Base-by-base conservation (phyloP, 768 basidiomycete species). In the Multifurca ochricompacta region DNA sequence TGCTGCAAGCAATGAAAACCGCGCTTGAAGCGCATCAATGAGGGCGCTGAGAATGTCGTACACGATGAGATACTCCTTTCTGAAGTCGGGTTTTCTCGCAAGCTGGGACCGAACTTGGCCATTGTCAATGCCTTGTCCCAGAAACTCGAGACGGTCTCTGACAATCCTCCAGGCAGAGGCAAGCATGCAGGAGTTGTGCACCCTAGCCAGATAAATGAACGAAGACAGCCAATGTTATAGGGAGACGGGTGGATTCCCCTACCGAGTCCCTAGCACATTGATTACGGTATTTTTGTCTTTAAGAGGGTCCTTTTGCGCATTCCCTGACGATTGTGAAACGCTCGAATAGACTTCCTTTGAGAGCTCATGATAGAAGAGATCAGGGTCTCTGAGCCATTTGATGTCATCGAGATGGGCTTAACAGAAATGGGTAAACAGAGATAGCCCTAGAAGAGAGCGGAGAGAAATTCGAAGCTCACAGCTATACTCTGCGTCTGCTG, bases 141-240 rank as follows among this genome's bases (percentile, higher is more conserved):
- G 70, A 25, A 77, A 72, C 48, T 73, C 73, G 50, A 91, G 70
- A 30, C 73, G 72, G 53, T 82, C 74, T 3, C 74, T 67, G n/a
- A 87, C 80, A 44, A 91, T 70, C 59, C 77, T 86, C 90, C 90
- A 92, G 1, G 80, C 84, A 14, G 87, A 81, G n/a, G 88, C 85
- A 31, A 91, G 73, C 77, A 86, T 79, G 67, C 88, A 90, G 7
- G 80, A 68, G 65, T 91, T 92, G 67, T 92, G 89, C 50, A 91
- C 75, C 67, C 89, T 91, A 37, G 23, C 58, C 35, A 51, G 50
- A 52, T 36, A 11, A 18, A 45, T 7, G 21, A 31, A 19, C 14
- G 9, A 3, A 28, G 1, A 25, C 31, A 55, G 49, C 53, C 7
- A 25, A 28, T 32, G 32, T 30, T 16, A 56, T 13, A 32, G 47